Percentiles rank a stretch among this genome's conserved stretches.
phyloP scores from a whole-genome alignment of 805 yeast species.

The Wickerhamomyces xylosicus region DNA sequence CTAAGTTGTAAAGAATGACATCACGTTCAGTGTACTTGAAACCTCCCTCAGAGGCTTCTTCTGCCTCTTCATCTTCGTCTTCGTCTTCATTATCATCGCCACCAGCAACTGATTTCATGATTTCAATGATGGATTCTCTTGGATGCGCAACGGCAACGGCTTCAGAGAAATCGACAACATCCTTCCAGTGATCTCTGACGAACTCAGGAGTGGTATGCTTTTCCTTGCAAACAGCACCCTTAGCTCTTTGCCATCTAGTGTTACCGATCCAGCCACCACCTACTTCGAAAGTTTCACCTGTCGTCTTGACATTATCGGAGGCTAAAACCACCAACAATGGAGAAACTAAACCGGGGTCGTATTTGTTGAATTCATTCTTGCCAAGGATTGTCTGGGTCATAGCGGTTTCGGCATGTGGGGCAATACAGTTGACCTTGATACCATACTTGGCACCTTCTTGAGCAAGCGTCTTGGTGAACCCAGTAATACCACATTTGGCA shows the following conservation, averaged over 20 bases:
- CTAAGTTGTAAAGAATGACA: conserved; percentile 76
- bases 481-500: conserved; percentile 84
- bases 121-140: conserved; percentile 72
- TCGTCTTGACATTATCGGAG: conserved; percentile 56
- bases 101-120: conserved; percentile 49
- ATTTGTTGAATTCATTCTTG: conserved; percentile 70
- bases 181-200: conserved; percentile 55
- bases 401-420: conserved; percentile 97
- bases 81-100: conserved; percentile 26
- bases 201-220: conserved; percentile 49
- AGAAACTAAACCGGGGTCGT: conserved; percentile 82
- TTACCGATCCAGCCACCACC: conserved; percentile 97
- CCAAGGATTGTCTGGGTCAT: conserved; percentile 88
- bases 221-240: conserved; percentile 59
- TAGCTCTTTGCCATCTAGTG: conserved; percentile 91
- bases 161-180: conserved; percentile 53
- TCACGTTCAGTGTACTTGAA: conserved; percentile 59
- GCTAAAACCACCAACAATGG: conserved; percentile 77
- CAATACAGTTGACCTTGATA: conserved; percentile 73
- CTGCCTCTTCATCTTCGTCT: conserved; percentile 31
- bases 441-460: conserved; percentile 78
- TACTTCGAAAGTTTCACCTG: conserved; percentile 80
- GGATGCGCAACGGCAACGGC: conserved; percentile 47
- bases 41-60: conserved; percentile 36
- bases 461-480: conserved; percentile 78